These are phyloP conservation scores for Solanum pinnatisectum DNA, from an alignment of 257 asterid species.

Conservation along the genomic window DNA sequence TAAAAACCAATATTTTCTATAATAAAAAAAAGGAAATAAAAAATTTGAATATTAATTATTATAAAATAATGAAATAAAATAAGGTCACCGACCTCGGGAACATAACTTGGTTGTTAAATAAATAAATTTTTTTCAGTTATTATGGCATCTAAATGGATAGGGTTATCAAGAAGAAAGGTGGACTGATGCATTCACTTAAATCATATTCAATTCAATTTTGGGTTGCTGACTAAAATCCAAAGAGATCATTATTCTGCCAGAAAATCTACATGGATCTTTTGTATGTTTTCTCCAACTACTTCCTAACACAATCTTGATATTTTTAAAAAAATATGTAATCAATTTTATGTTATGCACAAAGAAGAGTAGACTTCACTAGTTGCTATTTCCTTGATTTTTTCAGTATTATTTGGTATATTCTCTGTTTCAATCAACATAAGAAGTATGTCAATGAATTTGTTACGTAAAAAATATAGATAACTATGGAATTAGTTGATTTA, in stretches of 20 bases:
- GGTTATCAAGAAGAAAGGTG: not conserved
- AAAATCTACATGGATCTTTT: not conserved
- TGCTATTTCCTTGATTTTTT: not conserved
- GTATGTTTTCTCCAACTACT: not conserved
- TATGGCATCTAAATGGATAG: slow-evolving; percentile 3
- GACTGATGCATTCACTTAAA: not conserved
- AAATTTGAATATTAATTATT: not conserved
- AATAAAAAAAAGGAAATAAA: not conserved
- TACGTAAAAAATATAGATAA: not conserved
- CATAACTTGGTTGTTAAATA: not conserved
- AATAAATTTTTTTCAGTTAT: not conserved
- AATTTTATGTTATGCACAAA: not conserved
- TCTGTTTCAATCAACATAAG: not conserved
- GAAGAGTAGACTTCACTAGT: not conserved
- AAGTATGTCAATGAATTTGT: not conserved
- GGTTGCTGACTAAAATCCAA: not conserved
- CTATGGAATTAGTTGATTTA: not conserved
- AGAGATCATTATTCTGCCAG: not conserved
- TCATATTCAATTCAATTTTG: not conserved
- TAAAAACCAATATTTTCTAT: not conserved
- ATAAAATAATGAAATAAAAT: not conserved
- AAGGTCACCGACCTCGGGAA: not conserved
- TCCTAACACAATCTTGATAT: not conserved
- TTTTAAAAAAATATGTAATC: not conserved
- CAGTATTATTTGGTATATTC: not conserved